These are phyloP conservation scores for Shiraia sp. DNA, from an alignment of 2,329 filamentous ascomycete species.

Conservation along the genomic window DNA sequence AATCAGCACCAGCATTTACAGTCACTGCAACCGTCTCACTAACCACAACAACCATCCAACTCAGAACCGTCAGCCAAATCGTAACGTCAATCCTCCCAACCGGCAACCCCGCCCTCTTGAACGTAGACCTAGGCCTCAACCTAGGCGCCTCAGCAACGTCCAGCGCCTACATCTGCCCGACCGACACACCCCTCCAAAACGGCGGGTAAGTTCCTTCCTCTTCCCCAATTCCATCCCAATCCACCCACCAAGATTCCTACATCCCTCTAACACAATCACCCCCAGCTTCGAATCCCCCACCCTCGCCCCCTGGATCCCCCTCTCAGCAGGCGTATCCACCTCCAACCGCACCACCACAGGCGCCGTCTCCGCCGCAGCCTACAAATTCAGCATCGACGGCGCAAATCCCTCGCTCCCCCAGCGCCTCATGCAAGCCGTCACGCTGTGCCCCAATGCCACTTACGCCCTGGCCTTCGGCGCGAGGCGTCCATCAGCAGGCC, in stretches of 20 bases:
- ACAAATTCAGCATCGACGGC: slow-evolving; percentile 1
- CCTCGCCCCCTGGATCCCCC: not conserved
- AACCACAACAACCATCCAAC: too few species aligned
- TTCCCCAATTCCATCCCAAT: too few species aligned
- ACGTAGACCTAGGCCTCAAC: too few species aligned
- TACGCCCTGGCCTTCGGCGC: not conserved
- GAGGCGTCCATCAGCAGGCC: not conserved
- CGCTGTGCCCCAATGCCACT: not conserved
- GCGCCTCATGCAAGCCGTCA: slow-evolving; percentile 1
- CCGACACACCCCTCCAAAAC: not conserved
- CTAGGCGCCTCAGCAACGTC: not conserved
- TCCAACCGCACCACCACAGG: not conserved
- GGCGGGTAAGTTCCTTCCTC: too few species aligned
- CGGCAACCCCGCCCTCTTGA: too few species aligned
- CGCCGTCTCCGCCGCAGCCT: not conserved
- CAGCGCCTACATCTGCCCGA: not conserved
- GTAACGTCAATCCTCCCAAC: too few species aligned
- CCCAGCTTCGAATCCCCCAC: slow-evolving; percentile 1
- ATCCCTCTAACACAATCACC: too few species aligned
- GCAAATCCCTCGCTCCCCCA: slow-evolving; percentile 1
- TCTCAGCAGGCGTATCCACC: not conserved
- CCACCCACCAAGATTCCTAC: too few species aligned
- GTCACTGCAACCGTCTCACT: too few species aligned
- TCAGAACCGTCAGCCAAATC: too few species aligned
- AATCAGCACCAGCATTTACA: too few species aligned